Percentiles rank a stretch among this genome's conserved stretches.
phyloP scores from a whole-genome alignment of 352 stramenopile genomes.

The Phytophthora sansomeana region DNA sequence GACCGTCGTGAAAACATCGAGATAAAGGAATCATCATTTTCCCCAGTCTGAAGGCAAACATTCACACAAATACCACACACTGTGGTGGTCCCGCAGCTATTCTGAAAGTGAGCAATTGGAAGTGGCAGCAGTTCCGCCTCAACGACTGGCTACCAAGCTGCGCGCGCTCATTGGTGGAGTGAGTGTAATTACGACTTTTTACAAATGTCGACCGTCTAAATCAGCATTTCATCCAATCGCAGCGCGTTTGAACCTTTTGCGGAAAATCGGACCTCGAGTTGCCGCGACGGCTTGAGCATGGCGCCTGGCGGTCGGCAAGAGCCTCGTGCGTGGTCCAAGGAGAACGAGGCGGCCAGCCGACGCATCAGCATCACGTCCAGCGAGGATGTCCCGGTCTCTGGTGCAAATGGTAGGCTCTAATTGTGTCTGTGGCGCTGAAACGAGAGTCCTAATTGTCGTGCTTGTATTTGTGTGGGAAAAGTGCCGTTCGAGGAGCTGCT shows the following conservation, averaged over 20 bases:
- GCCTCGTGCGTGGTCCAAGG: constrained; percentile 23
- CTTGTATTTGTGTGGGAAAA: constrained; percentile 24
- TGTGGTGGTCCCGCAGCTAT: background rate
- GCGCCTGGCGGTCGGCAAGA: constrained; percentile 16
- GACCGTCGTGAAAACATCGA: constrained; percentile 91
- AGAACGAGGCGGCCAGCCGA: constrained; percentile 33
- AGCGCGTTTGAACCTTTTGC: constrained; percentile 3
- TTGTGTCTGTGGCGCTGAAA: background rate
- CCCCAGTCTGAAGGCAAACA: constrained; percentile 40
- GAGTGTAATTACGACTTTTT: constrained; percentile 26
- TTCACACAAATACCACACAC: constrained; percentile 10
- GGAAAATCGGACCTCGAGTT: constrained; percentile 4
- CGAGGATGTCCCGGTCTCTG: constrained; percentile 31
- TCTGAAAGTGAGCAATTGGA: constrained; percentile 23
- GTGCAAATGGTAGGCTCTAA: constrained; percentile 24
- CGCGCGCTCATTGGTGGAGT: too few species aligned
- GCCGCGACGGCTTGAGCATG: constrained; percentile 9
- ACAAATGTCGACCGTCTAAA: constrained; percentile 7
- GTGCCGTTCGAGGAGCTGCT: constrained; percentile 78
- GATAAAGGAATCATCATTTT: constrained; percentile 90
- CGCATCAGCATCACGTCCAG: constrained; percentile 24
- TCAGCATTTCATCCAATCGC: constrained; percentile 26
- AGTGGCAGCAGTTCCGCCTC: background rate
- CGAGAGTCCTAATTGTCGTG: background rate
- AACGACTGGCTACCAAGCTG: too few species aligned